Percentiles rank a stretch among this genome's conserved stretches.
Evolutionary conservation across 2,329 filamentous ascomycete species (phyloP).

Genomic region (Exophiala spinifera): DNA sequence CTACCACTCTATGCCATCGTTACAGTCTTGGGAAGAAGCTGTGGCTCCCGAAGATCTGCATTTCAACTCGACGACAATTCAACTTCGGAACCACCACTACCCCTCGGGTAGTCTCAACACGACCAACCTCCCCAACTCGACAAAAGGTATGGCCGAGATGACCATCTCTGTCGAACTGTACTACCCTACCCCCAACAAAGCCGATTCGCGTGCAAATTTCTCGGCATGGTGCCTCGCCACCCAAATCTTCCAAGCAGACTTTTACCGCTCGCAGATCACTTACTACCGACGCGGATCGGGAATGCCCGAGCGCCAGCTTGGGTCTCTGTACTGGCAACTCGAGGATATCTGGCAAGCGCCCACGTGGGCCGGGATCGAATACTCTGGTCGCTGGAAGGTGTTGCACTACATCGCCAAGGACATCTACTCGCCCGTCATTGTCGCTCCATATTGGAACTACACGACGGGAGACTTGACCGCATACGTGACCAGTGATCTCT

Average conservation of each 20-base stretch:
- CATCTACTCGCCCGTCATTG: slow-evolving; percentile 57
- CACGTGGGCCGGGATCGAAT: slow-evolving; percentile 63
- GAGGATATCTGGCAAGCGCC: slow-evolving; percentile 65
- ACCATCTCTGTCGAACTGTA: slow-evolving; percentile 54
- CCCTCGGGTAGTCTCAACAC: slow-evolving; percentile 50
- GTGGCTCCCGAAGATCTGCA: slow-evolving; percentile 50
- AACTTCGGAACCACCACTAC: slow-evolving; percentile 60
- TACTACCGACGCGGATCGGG: slow-evolving; percentile 62
- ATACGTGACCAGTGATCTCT: slow-evolving; percentile 59
- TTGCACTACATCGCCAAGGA: slow-evolving; percentile 58
- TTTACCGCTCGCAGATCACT: slow-evolving; percentile 59
- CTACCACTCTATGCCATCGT: slow-evolving; percentile 60
- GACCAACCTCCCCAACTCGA: slow-evolving; percentile 44
- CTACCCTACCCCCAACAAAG: slow-evolving; percentile 56
- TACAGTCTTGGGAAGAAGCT: slow-evolving; percentile 57
- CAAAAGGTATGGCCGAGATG: slow-evolving; percentile 53
- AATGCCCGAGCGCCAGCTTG: slow-evolving; percentile 56
- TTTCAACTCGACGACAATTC: slow-evolving; percentile 57
- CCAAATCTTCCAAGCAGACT: slow-evolving; percentile 63
- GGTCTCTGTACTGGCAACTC: slow-evolving; percentile 62
- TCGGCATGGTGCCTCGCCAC: slow-evolving; percentile 61
- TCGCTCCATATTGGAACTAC: slow-evolving; percentile 56
- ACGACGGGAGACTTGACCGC: slow-evolving; percentile 50
- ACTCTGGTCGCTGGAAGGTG: slow-evolving; percentile 62
- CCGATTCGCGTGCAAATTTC: slow-evolving; percentile 56